These are phyloP conservation scores for Pholiota molesta DNA, from an alignment of 768 basidiomycete species.

Conservation along the genomic window DNA sequence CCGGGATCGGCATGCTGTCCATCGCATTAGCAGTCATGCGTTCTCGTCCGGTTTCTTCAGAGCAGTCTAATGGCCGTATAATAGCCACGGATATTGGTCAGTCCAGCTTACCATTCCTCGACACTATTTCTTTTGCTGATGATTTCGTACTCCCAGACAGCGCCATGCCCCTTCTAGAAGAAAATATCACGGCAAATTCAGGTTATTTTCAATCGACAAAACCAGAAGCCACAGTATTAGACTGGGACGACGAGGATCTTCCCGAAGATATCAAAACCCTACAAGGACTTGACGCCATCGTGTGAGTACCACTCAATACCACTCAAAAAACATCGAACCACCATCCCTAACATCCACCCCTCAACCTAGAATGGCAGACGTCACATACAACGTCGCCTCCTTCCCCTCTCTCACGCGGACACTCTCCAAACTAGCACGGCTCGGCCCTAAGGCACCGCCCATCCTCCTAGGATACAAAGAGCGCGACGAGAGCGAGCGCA, in stretches of 20 bases:
- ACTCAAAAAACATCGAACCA: neutral
- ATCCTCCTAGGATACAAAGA: slow-evolving; percentile 87
- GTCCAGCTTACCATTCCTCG: slow-evolving; percentile 23
- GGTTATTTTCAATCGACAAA: slow-evolving; percentile 32
- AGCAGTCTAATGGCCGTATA: slow-evolving; percentile 20
- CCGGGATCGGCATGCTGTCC: slow-evolving; percentile 85
- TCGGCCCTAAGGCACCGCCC: slow-evolving; percentile 35
- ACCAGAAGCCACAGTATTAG: slow-evolving; percentile 49
- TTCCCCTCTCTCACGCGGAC: slow-evolving; percentile 81
- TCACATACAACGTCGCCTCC: slow-evolving; percentile 87
- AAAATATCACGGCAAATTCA: slow-evolving; percentile 61
- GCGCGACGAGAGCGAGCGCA: slow-evolving; percentile 75
- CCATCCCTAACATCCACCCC: no score
- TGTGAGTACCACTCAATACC: slow-evolving; percentile 49
- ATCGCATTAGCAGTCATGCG: slow-evolving; percentile 64
- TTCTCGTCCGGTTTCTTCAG: slow-evolving; percentile 28
- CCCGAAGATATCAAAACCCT: slow-evolving; percentile 45
- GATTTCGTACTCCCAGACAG: slow-evolving; percentile 50
- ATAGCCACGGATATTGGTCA: slow-evolving; percentile 74
- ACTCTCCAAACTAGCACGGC: slow-evolving; percentile 49
- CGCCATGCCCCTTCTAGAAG: slow-evolving; percentile 76
- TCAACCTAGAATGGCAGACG: slow-evolving; percentile 79
- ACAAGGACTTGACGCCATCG: slow-evolving; percentile 60
- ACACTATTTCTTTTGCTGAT: neutral
- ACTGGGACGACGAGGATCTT: slow-evolving; percentile 74